These are phyloP conservation scores for Phycomyces nitens DNA, from an alignment of 192 early-diverging fungal species.

Conservation along the genomic window DNA sequence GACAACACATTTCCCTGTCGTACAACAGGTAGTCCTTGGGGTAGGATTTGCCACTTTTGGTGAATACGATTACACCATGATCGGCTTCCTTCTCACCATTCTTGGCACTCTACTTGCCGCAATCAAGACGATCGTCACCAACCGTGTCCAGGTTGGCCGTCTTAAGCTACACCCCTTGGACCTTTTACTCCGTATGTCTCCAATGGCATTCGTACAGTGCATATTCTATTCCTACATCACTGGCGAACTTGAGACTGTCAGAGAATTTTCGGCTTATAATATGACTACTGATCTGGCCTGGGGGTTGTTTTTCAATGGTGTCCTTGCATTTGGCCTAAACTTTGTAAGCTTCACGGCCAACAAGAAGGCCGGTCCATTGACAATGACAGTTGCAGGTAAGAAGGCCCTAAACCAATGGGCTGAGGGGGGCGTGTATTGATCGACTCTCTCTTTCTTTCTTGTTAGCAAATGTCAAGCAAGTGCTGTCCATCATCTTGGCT, in stretches of 20 bases:
- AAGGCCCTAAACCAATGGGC: too few relatives aligned
- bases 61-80: conserved; percentile 54
- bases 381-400: conserved; percentile 59
- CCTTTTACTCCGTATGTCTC: conserved; percentile 64
- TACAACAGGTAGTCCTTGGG: conserved; percentile 51
- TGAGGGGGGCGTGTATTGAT: too few relatives aligned
- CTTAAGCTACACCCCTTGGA: conserved; percentile 66
- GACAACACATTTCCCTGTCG: not conserved
- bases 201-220: conserved; percentile 30
- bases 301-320: conserved; percentile 57
- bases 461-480: conserved; percentile 72
- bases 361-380: conserved; percentile 61
- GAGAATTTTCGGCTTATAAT: conserved; percentile 7
- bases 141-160: conserved; percentile 58
- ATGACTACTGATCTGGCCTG: conserved; percentile 19
- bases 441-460: not conserved
- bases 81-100: conserved; percentile 65
- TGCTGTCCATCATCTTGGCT: conserved; percentile 60
- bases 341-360: conserved; percentile 64
- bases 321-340: conserved; percentile 67
- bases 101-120: conserved; percentile 64
- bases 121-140: conserved; percentile 69
- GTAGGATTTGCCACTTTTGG: conserved; percentile 69
- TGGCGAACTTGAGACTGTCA: conserved; percentile 45
- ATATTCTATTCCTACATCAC: conserved; percentile 35